Percentiles rank a stretch among this genome's conserved stretches.
Conservation (phyloP, 495 filamentous ascomycete species). For the Hypoxylon fuscum region DNA sequence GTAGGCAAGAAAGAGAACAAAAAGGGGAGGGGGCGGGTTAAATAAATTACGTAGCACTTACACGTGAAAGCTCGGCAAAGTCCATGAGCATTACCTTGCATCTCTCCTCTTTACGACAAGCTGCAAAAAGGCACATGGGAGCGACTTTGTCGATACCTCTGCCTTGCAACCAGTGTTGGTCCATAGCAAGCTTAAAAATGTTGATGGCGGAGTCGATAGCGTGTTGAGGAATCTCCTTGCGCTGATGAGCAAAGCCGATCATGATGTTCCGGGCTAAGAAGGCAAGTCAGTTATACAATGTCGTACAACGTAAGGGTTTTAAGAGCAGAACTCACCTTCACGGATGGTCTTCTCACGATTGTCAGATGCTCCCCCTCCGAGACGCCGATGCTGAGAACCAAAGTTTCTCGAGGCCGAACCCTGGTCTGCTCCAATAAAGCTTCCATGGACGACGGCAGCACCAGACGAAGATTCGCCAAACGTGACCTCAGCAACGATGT, state of each 20-base stretch:
- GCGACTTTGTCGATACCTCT: constrained; percentile 84
- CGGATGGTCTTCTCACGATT: constrained; percentile 75
- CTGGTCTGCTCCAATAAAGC: constrained; percentile 83
- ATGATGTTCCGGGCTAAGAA: constrained; percentile 50
- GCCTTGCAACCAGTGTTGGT: constrained; percentile 86
- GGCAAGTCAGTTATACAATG: constrained; percentile 12
- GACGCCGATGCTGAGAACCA: constrained; percentile 59
- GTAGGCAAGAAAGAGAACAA: not conserved
- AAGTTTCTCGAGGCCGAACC: constrained; percentile 54
- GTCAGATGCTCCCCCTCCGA: constrained; percentile 53
- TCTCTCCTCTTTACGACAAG: constrained; percentile 72
- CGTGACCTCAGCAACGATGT: constrained; percentile 89
- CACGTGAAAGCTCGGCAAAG: constrained; percentile 80
- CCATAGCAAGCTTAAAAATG: constrained; percentile 80
- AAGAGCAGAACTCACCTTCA: constrained; percentile 59
- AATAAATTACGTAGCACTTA: constrained; percentile 50
- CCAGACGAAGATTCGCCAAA: constrained; percentile 87
- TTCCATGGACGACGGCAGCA: constrained; percentile 90
- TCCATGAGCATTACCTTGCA: constrained; percentile 88
- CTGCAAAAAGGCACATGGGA: constrained; percentile 86
- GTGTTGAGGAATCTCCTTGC: constrained; percentile 63
- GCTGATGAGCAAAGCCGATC: constrained; percentile 54
- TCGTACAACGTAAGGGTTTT: not conserved
- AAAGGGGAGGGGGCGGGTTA: too few relatives aligned
- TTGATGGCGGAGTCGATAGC: constrained; percentile 70